Evolutionary conservation across 208 protist genomes (phyloP).

Genomic region (Sergeia podlipaevii): DNA sequence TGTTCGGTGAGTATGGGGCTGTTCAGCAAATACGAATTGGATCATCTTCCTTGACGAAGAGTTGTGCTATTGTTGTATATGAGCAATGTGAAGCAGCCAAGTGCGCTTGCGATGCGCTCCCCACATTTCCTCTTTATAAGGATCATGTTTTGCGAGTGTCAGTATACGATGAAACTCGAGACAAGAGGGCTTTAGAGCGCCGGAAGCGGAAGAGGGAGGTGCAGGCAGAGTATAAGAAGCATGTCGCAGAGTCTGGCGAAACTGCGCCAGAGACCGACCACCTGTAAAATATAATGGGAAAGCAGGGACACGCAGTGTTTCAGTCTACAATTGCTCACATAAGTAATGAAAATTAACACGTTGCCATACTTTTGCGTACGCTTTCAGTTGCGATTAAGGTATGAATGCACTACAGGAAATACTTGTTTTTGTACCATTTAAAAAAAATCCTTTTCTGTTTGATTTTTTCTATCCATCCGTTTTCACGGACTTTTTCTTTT

Average conservation of each 20-base stretch:
- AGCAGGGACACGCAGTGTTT: background rate
- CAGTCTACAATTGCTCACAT: too few species aligned
- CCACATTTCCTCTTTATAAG: conserved; percentile 69
- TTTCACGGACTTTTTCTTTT: background rate
- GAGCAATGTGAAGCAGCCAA: conserved; percentile 78
- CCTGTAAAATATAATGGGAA: background rate
- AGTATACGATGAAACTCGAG: conserved; percentile 77
- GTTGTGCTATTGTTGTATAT: conserved; percentile 85
- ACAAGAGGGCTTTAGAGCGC: conserved; percentile 71
- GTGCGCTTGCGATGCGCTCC: conserved; percentile 53
- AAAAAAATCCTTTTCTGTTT: background rate
- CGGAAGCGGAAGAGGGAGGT: conserved; percentile 75
- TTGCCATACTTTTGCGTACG: too few species aligned
- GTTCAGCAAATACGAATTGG: conserved; percentile 80
- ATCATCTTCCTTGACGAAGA: conserved; percentile 57
- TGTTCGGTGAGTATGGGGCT: conserved; percentile 80
- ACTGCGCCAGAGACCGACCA: conserved; percentile 10
- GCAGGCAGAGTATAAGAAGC: conserved; percentile 74
- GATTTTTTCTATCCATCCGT: too few species aligned
- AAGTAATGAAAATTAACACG: too few species aligned
- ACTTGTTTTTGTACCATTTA: background rate
- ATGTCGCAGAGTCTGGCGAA: conserved; percentile 39
- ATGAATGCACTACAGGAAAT: conserved; percentile 2
- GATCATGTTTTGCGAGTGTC: conserved; percentile 63
- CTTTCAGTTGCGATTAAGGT: too few species aligned